Percentiles rank a stretch among this genome's conserved stretches.
These are phyloP conservation scores for Strigomonas culicis DNA, from an alignment of 208 protist genomes.

Conservation along the genomic window DNA sequence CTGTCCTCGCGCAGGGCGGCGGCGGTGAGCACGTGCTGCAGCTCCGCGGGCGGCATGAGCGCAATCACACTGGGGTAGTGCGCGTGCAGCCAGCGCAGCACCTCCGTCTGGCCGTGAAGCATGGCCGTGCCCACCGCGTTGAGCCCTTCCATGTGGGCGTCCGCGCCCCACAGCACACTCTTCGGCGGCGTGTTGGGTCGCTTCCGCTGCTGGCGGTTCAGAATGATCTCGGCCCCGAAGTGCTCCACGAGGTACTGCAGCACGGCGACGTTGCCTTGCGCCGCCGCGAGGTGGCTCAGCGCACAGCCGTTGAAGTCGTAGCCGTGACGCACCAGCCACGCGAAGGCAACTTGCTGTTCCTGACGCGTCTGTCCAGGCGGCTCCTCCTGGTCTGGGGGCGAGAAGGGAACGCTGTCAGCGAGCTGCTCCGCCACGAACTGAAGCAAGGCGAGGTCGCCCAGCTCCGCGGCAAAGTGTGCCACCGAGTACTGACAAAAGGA, in stretches of 20 bases:
- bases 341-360: neutral
- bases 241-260: neutral
- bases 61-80: conserved; percentile 18
- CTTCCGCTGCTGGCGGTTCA: conserved; percentile 21
- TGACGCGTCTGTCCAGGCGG: too few species aligned
- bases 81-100: conserved; percentile 39
- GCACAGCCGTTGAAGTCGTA: conserved; percentile 8
- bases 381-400: neutral
- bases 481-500: conserved; percentile 27
- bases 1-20: conserved; percentile 24
- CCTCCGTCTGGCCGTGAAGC: conserved; percentile 24
- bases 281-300: conserved; percentile 1
- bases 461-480: conserved; percentile 50
- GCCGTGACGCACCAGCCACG: neutral
- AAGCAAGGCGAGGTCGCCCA: conserved; percentile 28
- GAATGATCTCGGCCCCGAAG: conserved; percentile 23
- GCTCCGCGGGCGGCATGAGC: neutral
- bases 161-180: conserved; percentile 5
- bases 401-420: conserved; percentile 1
- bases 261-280: neutral
- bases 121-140: conserved; percentile 31
- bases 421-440: neutral
- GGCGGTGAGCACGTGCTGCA: conserved; percentile 9
- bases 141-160: conserved; percentile 15
- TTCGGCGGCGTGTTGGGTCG: conserved; percentile 1